Base-by-base conservation (phyloP, 1,284 basidiomycete genomes). In the Pseudomicrostroma phylloplanum region DNA sequence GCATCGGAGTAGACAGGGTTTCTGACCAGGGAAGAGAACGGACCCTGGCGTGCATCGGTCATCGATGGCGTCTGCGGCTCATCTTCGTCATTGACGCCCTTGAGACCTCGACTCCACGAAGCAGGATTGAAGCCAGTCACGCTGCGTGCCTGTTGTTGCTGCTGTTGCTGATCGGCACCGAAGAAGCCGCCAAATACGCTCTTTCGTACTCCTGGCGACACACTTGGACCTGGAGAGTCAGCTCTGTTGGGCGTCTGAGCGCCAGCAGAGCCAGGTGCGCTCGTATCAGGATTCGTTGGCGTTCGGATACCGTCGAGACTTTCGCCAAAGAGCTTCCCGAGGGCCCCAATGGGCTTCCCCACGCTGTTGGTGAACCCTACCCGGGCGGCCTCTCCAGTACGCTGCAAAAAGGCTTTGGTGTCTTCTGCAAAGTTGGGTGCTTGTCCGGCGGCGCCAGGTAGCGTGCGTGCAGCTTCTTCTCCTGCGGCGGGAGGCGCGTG, bases 301-400 rank as follows among this genome's bases (percentile, higher is more conserved):
- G 68, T 70, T 19, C 73, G 62, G 55, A 72, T 68, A 21, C 72
- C 71, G 40, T 79, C 77, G 51, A 77, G 66, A 1, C 75, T 71
- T 42, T 79, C 76, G 57, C 69, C 68, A 60, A 78, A 67, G 19
- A 79, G 66, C 59, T 69, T 67, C 39, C 74, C 73, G 1, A 78
- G 66, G n/a, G 72, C 73, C 1, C 70, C 72, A 64, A 78, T 74
- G 6, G 76, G 74, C 39, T 66, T 64, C 36, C 71, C 69, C 1
- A 76, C 48, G 21, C 67, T 61, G 8, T 58, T 59, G 9, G 62
- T 48, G 23, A 71, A 30, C 9, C 77, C 74, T 0, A 65, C 65
- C 12, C 74, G 67, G 9, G 77, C 77, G 9, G 75, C 77, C 58
- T 79, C 77, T 19, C 77, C 71, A 17, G 77, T 79, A 19, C 77